Evolutionary conservation across 2,329 filamentous ascomycete genomes (phyloP), one percentile per base, ranked within the genome.

Genomic region (Neurospora sp.): DNA sequence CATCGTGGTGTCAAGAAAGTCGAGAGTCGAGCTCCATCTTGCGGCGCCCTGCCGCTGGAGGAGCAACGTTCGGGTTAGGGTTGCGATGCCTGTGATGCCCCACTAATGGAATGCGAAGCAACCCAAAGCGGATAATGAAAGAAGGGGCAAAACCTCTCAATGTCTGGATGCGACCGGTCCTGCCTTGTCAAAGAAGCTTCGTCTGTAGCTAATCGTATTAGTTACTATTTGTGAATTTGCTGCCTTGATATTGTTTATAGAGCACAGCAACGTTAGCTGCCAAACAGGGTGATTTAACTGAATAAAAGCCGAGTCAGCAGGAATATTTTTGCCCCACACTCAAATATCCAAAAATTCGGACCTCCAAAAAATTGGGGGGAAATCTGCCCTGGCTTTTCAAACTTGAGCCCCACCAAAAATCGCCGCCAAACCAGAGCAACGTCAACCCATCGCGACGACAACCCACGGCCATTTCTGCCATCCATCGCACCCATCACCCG

Each of bases 321-420:
- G 23, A 23, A 62, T 43, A 38, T 67, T 69, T 67, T 71, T 69
- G 70, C 70, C 70, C 70, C 70, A 71, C 70, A 71, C 70, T 66
- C 28, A 69, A 70, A 71, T 69, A 69, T 71, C 66, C 65, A 65
- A 71, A 70, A 71, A 69, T 71, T 69, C 70, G 43, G 4, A 38
- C 66, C 62, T 68, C n/a, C 38, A 70, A 70, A 69, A 70, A 37
- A 11, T 52, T 19, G 52, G 52, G 46, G 52, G 52, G 52, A 33
- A 33, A 57, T 17, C 52, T 57, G 52, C 23, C 52, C 52, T 57
- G 52, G 52, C 52, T 57, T 57, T 62, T 62, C 52, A 62, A 62
- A 33, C 52, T 57, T 17, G 1, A 33, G 52, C 52, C 52, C 52
- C 52, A 68, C 52, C 67, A 52, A 68, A 52, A 68, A 68, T 41